Evolutionary conservation across 352 stramenopile species (phyloP), one percentile per base, ranked within the genome.

Genomic region (Pythium sukuiense): DNA sequence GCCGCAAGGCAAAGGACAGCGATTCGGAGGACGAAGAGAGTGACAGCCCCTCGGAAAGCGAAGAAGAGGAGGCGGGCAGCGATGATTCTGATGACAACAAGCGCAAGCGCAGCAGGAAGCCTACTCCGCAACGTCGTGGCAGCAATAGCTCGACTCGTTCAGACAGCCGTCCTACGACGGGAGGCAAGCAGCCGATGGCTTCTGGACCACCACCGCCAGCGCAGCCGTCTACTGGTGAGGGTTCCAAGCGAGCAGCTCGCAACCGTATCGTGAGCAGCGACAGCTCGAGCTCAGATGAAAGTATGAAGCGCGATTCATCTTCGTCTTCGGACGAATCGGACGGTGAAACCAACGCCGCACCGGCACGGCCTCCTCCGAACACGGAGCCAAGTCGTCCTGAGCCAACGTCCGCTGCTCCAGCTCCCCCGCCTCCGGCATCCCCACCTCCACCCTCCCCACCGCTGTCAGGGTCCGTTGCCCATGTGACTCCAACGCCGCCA

Each of bases 211-310:
- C 41, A 7, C 14, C n/a, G n/a, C 12, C 41, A 14, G 41, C 11
- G 41, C 14, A 8, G 11, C 16, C 41, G 8, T 49, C 41, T 7
- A 13, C 13, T 26, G 41, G 41, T 20, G 41, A 58, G 8, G 48
- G n/a, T 32, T 13, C 48, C 20, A 59, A 57, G 29, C 59, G 27
- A 26, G 18, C 39, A n/a, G 30, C 43, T 35, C 56, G 61, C 29
- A 69, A 68, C 9, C 69, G 72, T 6, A 74, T 88, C 9, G 32
- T 55, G 27, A 76, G 87, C 48, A 90, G 78, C 55, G 76, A 85
- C 48, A 93, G 77, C 62, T 90, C 82, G 1, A 91, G 80, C 69
- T 89, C 82, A 14, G 80, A 90, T 1, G 74, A 68, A 0, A 85
- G 76, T 8, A 65, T 79, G 26, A 72, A 70, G 76, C 63, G 8